Evolutionary conservation across 2,329 filamentous ascomycete genomes (phyloP).

Genomic region (Rutstroemia sp.): DNA sequence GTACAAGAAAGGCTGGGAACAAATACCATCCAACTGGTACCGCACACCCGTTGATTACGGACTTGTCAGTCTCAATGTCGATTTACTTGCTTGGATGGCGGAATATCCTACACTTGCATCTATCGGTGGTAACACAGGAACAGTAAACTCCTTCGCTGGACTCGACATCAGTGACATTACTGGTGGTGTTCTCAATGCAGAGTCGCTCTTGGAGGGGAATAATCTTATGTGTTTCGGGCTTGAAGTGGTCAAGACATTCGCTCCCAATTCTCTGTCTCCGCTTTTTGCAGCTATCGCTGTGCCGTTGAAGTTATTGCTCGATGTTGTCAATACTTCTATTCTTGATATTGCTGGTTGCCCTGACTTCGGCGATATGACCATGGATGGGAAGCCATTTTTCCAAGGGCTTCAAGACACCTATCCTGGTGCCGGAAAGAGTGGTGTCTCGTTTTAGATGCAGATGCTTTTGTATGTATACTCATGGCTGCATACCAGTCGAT

Average conservation of each 20-base stretch:
- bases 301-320: not conserved
- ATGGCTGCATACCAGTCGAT: too few species aligned
- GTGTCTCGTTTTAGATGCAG: not conserved
- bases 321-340: not conserved
- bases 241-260: slow-evolving; percentile 32
- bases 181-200: slow-evolving; percentile 37
- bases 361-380: not conserved
- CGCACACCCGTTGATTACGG: slow-evolving; percentile 33
- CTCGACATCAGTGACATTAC: slow-evolving; percentile 37
- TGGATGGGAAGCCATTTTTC: not conserved
- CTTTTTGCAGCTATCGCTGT: not conserved
- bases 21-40: slow-evolving; percentile 25
- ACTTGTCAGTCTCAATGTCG: slow-evolving; percentile 31
- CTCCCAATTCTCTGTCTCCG: slow-evolving; percentile 10
- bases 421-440: not conserved
- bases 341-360: not conserved
- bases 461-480: too few species aligned
- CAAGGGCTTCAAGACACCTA: not conserved
- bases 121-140: slow-evolving; percentile 46
- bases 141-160: slow-evolving; percentile 42
- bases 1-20: slow-evolving; percentile 10
- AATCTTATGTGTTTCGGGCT: slow-evolving; percentile 39
- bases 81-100: slow-evolving; percentile 33
- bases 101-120: slow-evolving; percentile 35
- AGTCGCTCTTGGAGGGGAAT: slow-evolving; percentile 38